Evolutionary conservation across 1,139 yeast species (phyloP), one percentile per base, ranked within the genome.

Genomic region (Diutina ranongensis): DNA sequence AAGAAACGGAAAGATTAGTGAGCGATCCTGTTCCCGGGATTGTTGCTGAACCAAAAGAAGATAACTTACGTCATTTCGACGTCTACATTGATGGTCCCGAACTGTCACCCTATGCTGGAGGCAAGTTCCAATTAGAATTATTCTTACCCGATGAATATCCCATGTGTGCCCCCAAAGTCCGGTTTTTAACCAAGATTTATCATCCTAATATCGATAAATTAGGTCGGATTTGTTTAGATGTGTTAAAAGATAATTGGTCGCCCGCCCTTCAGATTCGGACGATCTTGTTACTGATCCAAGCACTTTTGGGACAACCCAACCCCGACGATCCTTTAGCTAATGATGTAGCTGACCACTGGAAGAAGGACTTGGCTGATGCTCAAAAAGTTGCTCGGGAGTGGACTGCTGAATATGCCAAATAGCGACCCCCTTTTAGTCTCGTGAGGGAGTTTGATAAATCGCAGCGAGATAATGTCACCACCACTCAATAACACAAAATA

Each of bases 271-370:
- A 92, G 61, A 92, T 92, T 53, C 75, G 97, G 61, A 94, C 98
- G n/a, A 84, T 92, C 36, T 68, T 92, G 53, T 71, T 94, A 49
- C 85, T 95, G 16, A 84, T 92, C 50, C 98, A 94, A 63, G 97
- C 98, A 0, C 68, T 92, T 48, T 68, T 92, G 47, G 95, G 95
- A 1, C 89, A 96, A 3, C 98, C 99, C 9, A 94, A 92, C 57
- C 98, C 99, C 2, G 96, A 92, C 61, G 99, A 92, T 64, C 99
- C 98, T 1, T 72, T 94, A 52, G 97, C 97, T 31, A 92, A 92
- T 58, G 98, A 92, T 55, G 98, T 92, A 40, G 98, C 98, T 2
- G 89, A 87, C 54, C 92, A 83, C 55, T 92, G 98, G 97, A 84
- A 89, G 59, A 83, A 78, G 52, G 80, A 92, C 57, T 95, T 88